Conservation (phyloP, 768 basidiomycete species). For the Panaeolus cyanescens region DNA sequence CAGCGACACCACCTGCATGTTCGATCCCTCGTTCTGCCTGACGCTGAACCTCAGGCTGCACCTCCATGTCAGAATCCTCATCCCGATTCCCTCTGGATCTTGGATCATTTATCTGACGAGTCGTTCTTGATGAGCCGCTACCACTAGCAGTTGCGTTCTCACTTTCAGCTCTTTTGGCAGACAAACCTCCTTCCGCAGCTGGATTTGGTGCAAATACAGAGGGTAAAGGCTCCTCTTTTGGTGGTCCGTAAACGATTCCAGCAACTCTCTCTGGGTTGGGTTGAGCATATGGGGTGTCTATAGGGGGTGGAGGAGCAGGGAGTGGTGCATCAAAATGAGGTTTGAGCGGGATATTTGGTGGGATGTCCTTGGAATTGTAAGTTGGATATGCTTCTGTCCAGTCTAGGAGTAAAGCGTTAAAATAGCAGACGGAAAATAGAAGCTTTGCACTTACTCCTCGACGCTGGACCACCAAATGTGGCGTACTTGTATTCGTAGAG, state of each 20-base stretch:
- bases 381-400: constrained; percentile 11
- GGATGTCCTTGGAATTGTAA: constrained; percentile 17
- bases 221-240: background rate
- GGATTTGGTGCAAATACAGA: background rate
- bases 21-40: background rate
- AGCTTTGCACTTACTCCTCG: constrained; percentile 16
- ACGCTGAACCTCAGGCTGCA: background rate
- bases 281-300: constrained; percentile 6
- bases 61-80: background rate
- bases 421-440: background rate
- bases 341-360: constrained; percentile 20
- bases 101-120: background rate
- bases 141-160: background rate
- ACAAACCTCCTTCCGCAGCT: background rate
- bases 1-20: background rate
- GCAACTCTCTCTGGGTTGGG: constrained; percentile 6
- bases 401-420: background rate
- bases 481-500: constrained; percentile 34
- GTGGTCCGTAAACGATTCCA: constrained; percentile 1
- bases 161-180: background rate
- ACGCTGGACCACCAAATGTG: constrained; percentile 24
- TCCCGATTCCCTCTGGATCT: background rate
- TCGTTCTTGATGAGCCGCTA: no score
- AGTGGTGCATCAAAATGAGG: constrained; percentile 21
- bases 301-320: constrained; percentile 8